Evolutionary conservation across 1,139 yeast species (phyloP).

Genomic region (Wickerhamomyces sp.): DNA sequence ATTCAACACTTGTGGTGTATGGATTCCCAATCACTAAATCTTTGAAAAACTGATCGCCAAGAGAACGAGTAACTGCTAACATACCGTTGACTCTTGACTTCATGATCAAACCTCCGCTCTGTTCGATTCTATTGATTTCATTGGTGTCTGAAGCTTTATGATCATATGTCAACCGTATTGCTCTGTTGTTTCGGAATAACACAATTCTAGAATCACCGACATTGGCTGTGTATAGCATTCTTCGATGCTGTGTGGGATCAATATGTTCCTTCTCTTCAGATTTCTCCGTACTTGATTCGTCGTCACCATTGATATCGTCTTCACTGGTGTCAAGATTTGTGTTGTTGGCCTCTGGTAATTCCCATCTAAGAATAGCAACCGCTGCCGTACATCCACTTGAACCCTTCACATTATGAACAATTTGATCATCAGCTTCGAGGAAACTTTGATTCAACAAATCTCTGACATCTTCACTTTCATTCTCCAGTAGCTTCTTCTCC

Average conservation of each 20-base stretch:
- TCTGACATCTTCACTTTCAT: constrained; percentile 44
- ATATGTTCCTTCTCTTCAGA: constrained; percentile 1
- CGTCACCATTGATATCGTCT: not conserved
- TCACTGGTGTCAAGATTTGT: constrained; percentile 4
- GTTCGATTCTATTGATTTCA: constrained; percentile 71
- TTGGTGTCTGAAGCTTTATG: constrained; percentile 85
- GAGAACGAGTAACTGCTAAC: constrained; percentile 87
- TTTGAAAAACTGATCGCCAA: constrained; percentile 94
- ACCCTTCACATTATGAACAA: constrained; percentile 52
- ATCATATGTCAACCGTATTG: constrained; percentile 81
- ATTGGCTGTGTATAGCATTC: constrained; percentile 88
- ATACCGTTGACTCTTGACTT: constrained; percentile 94
- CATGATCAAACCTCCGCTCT: constrained; percentile 82
- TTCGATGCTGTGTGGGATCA: constrained; percentile 38
- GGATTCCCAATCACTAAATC: constrained; percentile 87
- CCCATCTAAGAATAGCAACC: constrained; percentile 90
- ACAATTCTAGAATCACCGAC: constrained; percentile 93
- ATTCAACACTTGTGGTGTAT: constrained; percentile 82
- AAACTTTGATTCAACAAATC: constrained; percentile 58
- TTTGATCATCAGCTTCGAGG: constrained; percentile 65
- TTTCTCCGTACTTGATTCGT: not conserved
- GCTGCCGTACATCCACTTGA: constrained; percentile 94
- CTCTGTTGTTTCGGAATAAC: constrained; percentile 64
- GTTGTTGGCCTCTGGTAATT: constrained; percentile 37
- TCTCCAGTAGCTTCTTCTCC: constrained; percentile 29